Evolutionary conservation across 208 protist species (phyloP), one percentile per base, ranked within the genome.

Genomic region (Acanthamoeba castellanii): DNA sequence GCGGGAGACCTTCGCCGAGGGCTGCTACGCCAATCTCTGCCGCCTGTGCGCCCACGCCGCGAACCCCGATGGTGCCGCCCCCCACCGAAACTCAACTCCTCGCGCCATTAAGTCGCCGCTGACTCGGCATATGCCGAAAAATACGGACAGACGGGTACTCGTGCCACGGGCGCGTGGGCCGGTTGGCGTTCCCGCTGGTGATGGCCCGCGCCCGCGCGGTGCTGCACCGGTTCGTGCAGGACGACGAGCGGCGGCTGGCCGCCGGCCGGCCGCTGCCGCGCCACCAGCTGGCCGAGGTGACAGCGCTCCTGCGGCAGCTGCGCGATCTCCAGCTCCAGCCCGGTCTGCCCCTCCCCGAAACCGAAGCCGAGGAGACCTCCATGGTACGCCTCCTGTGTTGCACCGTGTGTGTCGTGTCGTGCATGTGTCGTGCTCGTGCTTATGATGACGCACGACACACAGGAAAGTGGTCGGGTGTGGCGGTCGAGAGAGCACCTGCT

Each of bases 1-100:
- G 66, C 57, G 87, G 6, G 87, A 92, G 87, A 74, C n/a, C 25
- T 92, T 92, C 47, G 87, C 87, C 25, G 87, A 92, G 61, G 87
- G 61, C n/a, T 92, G 87, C 59, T 92, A 76, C 45, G 66, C 61
- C 32, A 74, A 92, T 27, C 87, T 92, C 30, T 92, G 57, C 59
- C 87, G 57, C 42, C 66, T 92, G 7, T 92, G 87, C 45, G 52
- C 87, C 27, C 87, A 57, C 27, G 87, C 87, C 25, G 87, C 42
- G 25, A n/a, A 57, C n/a, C 37, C 37, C 27, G 87, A 92, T 32
- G 87, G 87, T 92, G 32, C 61, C 45, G 0, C 52, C n/a, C 57
- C 64, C 37, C 30, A 8, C 30, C 27, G 47, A 84, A 52, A 27
- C n/a, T 5, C n/a, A 50, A 1, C 74, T 42, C 4, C 42, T 1